These are phyloP conservation scores for Colletotrichum eleusines DNA, from an alignment of 2,329 filamentous ascomycete genomes.

Conservation along the genomic window DNA sequence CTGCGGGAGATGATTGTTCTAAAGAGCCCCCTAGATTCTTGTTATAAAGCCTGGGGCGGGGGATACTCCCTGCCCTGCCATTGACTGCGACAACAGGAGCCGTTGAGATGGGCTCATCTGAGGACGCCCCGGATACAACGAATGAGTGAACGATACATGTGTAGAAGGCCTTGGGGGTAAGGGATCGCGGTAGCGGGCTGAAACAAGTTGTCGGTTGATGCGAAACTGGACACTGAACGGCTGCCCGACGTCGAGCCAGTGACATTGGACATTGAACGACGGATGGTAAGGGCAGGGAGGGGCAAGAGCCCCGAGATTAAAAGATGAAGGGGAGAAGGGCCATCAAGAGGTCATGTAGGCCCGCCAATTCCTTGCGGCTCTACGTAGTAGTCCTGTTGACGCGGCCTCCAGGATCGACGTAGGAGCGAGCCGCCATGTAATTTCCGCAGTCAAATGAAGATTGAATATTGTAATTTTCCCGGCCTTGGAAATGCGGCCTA, in stretches of 20 bases:
- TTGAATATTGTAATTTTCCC: slow-evolving; percentile 32
- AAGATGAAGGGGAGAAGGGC: neutral
- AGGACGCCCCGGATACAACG: slow-evolving; percentile 12
- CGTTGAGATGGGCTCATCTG: slow-evolving; percentile 33
- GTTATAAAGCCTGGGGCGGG: neutral
- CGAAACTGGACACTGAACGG: slow-evolving; percentile 16
- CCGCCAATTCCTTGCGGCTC: slow-evolving; percentile 11
- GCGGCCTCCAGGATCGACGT: slow-evolving; percentile 30
- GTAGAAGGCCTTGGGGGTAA: neutral
- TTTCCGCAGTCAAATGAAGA: slow-evolving; percentile 37
- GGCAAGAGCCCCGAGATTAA: neutral
- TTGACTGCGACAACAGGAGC: slow-evolving; percentile 14
- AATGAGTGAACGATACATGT: slow-evolving; percentile 11
- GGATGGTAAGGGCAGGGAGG: neutral
- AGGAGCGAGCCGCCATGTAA: slow-evolving; percentile 29
- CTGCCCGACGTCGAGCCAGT: slow-evolving; percentile 16
- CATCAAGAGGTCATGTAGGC: slow-evolving; percentile 5
- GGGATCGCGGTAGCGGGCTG: slow-evolving; percentile 32
- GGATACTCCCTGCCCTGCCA: neutral
- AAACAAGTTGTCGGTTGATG: slow-evolving; percentile 33
- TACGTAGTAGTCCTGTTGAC: neutral
- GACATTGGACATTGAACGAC: slow-evolving; percentile 2
- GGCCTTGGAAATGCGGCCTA: slow-evolving; percentile 20
- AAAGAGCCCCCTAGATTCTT: neutral
- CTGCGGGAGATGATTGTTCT: neutral